Percentiles rank a stretch among this genome's conserved stretches.
Conservation (phyloP, 441 rosid species). For the Erodium texanum region DNA sequence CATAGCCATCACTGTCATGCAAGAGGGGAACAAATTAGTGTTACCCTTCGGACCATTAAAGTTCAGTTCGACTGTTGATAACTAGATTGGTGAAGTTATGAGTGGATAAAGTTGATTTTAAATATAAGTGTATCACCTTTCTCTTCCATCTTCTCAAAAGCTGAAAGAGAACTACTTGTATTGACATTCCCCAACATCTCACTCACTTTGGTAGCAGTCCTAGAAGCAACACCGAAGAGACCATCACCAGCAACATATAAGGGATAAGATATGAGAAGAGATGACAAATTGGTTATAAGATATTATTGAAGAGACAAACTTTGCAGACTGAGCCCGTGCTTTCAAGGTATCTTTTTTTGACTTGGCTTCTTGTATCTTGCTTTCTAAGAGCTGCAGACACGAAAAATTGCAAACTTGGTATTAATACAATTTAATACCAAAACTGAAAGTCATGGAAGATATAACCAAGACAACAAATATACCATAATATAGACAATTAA, state of each 20-base stretch:
- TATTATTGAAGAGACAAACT: slow-evolving; percentile 37
- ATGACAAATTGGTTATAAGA: slow-evolving; percentile 13
- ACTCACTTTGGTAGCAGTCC: slow-evolving; percentile 69
- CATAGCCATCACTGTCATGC: slow-evolving; percentile 52
- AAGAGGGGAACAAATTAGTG: slow-evolving; percentile 8
- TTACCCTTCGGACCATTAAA: slow-evolving; percentile 12
- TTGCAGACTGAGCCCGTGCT: slow-evolving; percentile 96
- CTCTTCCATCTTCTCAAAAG: slow-evolving; percentile 85
- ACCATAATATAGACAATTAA: not conserved
- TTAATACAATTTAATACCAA: slow-evolving; percentile 7
- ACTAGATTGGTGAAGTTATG: not conserved
- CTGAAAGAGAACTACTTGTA: slow-evolving; percentile 66
- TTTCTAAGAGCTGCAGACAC: slow-evolving; percentile 71
- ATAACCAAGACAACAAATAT: not conserved
- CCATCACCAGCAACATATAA: slow-evolving; percentile 8
- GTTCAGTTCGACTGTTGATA: not conserved
- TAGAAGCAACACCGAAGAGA: slow-evolving; percentile 18
- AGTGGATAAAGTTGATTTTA: not conserved
- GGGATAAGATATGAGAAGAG: not conserved
- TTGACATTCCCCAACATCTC: slow-evolving; percentile 74
- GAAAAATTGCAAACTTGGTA: not conserved
- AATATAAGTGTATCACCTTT: slow-evolving; percentile 40
- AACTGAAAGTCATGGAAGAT: slow-evolving; percentile 6
- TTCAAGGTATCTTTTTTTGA: slow-evolving; percentile 93
- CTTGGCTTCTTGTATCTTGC: slow-evolving; percentile 95